Evolutionary conservation across 208 protist genomes (phyloP), one percentile per base, ranked within the genome.

Genomic region (Crithidia bombi): DNA sequence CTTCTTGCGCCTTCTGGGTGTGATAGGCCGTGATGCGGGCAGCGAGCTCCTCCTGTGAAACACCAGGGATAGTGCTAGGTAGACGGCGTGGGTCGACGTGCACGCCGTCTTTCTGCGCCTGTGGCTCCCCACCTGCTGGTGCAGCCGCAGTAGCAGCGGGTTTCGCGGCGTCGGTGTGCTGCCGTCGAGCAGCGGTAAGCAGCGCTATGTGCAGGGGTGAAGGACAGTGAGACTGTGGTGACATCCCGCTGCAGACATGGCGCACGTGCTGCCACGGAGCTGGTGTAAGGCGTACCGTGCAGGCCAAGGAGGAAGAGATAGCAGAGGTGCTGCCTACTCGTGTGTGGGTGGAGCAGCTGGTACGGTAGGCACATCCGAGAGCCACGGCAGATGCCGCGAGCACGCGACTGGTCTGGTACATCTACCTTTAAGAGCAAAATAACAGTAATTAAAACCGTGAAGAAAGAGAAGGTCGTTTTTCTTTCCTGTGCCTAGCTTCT

Each of bases 1-100:
- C 55, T 57, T 74, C 61, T 41, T 71, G 55, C 10, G 43, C 33
- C 43, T 76, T 44, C 75, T 75, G 41, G 46, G 66, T 43, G 65
- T 73, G 58, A 33, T 83, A 73, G 19, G 49, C 36, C 26, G 38
- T 59, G 35, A 86, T 81, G 33, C 79, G 77, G 25, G 65, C 79
- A 4, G 89, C 89, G 10, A 94, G 81, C 64, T 94, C 89, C 72
- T 88, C 85, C 39, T 82, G 85, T 7, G 73, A 79, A 3, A 94
- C 67, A 38, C 89, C 89, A 15, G 89, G 89, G 35, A 94, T 94
- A 2, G 85, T 91, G 70, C 72, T 63, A 1, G 89, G 89, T 12
- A 94, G 81, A 17, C 59, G 75, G 19, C 28, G 44, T 5, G 76
- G 75, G 68, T 94, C 89, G n/a, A 94, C 67, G 25, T 46, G 62